Evolutionary conservation across 768 basidiomycete genomes (phyloP), one percentile per base, ranked within the genome.

Genomic region (Candolleomyces aberdarensis): DNA sequence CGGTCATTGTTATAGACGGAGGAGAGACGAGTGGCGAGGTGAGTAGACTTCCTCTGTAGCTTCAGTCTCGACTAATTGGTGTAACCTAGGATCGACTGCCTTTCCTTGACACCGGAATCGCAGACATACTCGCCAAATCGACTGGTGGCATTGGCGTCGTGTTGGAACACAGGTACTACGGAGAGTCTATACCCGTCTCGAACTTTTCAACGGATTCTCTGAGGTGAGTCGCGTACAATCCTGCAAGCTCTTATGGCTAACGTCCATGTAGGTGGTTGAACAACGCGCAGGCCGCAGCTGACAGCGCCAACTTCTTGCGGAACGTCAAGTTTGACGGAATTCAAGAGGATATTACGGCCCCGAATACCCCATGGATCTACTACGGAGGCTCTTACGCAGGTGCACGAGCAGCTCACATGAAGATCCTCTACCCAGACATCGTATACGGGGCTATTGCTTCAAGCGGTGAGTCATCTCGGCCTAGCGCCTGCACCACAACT

Each of bases 371-470:
- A 9, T 94, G 92, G 92, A 93, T 94, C 58, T 94, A 96, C 71
- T 96, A 96, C 67, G 96, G 96, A 14, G 90, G 91, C 8, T 94
- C 92, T 0, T 96, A 96, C 65, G 94, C 94, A 10, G 96, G 96
- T 62, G 96, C 95, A 8, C 87, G 95, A 13, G 88, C 94, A 0
- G 96, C 96, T 0, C 92, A 96, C 67, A 94, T 96, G 89, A 85
- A 84, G 58, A 76, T 92, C 36, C 80, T 95, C 26, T 95, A 94
- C 68, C 94, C 94, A 0, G 85, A 94, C 36, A 78, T 96, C n/a
- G 89, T 93, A 4, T 94, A 82, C 72, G 95, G 94, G 20, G 88
- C 92, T 1, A 56, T 32, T 54, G 15, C 60, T 31, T 61, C 60
- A 13, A 61, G 60, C 48, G 60, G 60, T 61, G 29, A 11, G 60